Percentiles rank a stretch among this genome's conserved stretches.
Conservation (phyloP, 192 early-diverging fungal genomes). For the Backusella luteola region DNA sequence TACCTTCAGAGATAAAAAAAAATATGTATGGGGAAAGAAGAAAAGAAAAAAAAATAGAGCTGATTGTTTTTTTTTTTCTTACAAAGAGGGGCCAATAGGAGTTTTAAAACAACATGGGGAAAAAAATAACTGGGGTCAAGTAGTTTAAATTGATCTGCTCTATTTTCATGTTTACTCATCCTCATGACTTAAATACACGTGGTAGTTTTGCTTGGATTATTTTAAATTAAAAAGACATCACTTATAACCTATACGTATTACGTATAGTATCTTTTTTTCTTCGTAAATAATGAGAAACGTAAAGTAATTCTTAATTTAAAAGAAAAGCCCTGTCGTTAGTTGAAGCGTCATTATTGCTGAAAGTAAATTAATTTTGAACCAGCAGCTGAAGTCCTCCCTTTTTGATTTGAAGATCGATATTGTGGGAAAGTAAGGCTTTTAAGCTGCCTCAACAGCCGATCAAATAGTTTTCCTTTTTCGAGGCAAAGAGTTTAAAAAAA, state of each 20-base stretch:
- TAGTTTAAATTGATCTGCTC: not conserved
- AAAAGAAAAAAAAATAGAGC: not conserved
- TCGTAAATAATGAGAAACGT: not conserved
- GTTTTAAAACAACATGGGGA: not conserved
- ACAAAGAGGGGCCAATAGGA: not conserved
- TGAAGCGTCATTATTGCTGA: not conserved
- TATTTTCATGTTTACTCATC: not conserved
- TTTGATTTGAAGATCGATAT: not conserved
- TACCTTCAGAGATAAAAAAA: not conserved
- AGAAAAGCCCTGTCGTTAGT: not conserved
- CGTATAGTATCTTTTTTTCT: not conserved
- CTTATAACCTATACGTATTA: not conserved
- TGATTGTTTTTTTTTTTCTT: not conserved
- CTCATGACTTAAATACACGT: not conserved
- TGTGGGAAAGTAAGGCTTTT: not conserved
- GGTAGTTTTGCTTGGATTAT: not conserved
- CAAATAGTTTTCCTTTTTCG: not conserved
- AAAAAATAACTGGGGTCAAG: constrained; percentile 2
- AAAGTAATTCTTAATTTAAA: not conserved
- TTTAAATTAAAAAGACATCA: not conserved
- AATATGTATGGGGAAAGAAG: not conserved
- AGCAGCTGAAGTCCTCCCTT: not conserved
- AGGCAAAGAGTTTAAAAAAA: not conserved
- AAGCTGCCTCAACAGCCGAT: not conserved
- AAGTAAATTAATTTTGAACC: not conserved